These are phyloP conservation scores for Salvia hispanica DNA, from an alignment of 257 asterid genomes.

Conservation along the genomic window DNA sequence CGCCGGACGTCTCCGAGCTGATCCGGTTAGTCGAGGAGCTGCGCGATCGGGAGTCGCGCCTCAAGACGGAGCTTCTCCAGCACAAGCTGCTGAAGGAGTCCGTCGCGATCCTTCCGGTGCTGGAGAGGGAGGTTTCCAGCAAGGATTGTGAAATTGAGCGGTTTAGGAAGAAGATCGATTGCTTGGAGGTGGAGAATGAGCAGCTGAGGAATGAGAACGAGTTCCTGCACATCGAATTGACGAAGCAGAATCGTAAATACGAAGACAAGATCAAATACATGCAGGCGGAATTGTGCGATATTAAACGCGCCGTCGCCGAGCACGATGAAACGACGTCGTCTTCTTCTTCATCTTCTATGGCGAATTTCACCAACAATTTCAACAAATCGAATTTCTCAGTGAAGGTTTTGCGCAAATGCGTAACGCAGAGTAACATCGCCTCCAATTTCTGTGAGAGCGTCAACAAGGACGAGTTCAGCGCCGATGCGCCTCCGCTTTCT, in stretches of 20 bases:
- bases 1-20: conserved; percentile 81
- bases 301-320: conserved; percentile 62
- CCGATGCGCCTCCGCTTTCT: conserved; percentile 52
- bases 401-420: conserved; percentile 21
- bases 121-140: conserved; percentile 56
- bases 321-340: conserved; percentile 37
- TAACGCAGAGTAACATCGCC: neutral
- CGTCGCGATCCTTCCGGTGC: conserved; percentile 67
- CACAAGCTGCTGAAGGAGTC: conserved; percentile 62
- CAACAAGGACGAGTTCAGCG: conserved; percentile 48
- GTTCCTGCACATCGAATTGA: conserved; percentile 57
- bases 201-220: conserved; percentile 66
- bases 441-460: conserved; percentile 28
- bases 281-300: conserved; percentile 54
- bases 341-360: conserved; percentile 26
- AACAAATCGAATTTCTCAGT: conserved; percentile 30
- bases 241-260: conserved; percentile 55
- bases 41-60: conserved; percentile 66
- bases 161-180: conserved; percentile 37
- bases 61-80: conserved; percentile 76
- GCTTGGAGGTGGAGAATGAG: conserved; percentile 75
- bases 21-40: conserved; percentile 61
- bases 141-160: conserved; percentile 11
- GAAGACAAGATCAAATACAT: conserved; percentile 55
- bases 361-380: conserved; percentile 43